Percentiles rank a stretch among this genome's conserved stretches.
These are phyloP conservation scores for Verticillium longisporum DNA, from an alignment of 2,329 filamentous ascomycete genomes.

Conservation along the genomic window DNA sequence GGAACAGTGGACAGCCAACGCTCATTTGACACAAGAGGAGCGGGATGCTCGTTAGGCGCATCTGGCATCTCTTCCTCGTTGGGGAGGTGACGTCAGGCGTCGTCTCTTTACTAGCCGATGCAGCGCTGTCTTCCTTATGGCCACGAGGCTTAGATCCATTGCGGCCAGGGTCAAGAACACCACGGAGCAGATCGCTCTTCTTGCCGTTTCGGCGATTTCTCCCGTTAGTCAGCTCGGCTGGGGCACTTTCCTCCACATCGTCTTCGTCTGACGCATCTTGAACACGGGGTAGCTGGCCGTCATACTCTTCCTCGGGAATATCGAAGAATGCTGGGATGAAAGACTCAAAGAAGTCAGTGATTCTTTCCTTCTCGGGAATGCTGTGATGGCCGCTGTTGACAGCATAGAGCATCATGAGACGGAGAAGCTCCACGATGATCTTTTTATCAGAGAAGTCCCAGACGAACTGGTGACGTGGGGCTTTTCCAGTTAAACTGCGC, in stretches of 20 bases:
- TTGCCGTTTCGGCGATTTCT: conserved; percentile 65
- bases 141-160: conserved; percentile 63
- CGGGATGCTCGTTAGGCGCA: conserved; percentile 46
- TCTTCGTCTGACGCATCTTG: conserved; percentile 68
- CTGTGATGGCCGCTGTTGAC: conserved; percentile 65
- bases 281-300: conserved; percentile 60
- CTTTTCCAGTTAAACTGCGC: conserved; percentile 54
- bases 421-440: conserved; percentile 56
- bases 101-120: conserved; percentile 75
- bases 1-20: conserved; percentile 58
- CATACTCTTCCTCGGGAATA: conserved; percentile 62
- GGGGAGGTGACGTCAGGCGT: conserved; percentile 76
- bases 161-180: conserved; percentile 73
- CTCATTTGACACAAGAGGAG: conserved; percentile 58
- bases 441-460: conserved; percentile 68
- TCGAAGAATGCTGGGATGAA: conserved; percentile 75
- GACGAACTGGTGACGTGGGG: conserved; percentile 65
- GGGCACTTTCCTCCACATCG: conserved; percentile 65
- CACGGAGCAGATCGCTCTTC: conserved; percentile 75
- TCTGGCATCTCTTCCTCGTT: conserved; percentile 71
- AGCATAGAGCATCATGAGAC: conserved; percentile 58
- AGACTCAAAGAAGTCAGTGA: conserved; percentile 67
- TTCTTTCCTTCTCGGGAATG: conserved; percentile 64
- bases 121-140: conserved; percentile 74
- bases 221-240: conserved; percentile 64